Conservation (phyloP, 352 stramenopile genomes). For the Aphanomyces euteiches region DNA sequence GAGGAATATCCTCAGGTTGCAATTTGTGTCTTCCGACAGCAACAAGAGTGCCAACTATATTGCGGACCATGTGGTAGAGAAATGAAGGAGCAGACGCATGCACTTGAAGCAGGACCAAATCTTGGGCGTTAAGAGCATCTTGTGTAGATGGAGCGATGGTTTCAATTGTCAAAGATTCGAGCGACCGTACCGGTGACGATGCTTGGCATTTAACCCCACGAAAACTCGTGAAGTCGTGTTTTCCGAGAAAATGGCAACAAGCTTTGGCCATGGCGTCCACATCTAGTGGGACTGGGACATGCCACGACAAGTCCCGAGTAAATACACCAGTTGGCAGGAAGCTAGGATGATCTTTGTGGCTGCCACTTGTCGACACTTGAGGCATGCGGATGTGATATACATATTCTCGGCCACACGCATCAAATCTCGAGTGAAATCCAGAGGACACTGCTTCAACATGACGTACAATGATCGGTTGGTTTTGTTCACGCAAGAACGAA, state of each 20-base stretch:
- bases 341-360: neutral
- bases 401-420: constrained; percentile 23
- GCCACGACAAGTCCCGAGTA: constrained; percentile 14
- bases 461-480: constrained; percentile 25
- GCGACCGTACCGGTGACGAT: neutral
- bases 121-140: neutral
- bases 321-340: constrained; percentile 11
- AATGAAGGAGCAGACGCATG: constrained; percentile 37
- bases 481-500: constrained; percentile 18
- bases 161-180: constrained; percentile 5
- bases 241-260: constrained; percentile 17
- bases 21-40: constrained; percentile 59
- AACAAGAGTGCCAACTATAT: constrained; percentile 73
- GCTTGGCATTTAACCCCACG: constrained; percentile 25
- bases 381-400: constrained; percentile 25
- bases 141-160: neutral
- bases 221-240: constrained; percentile 30
- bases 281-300: constrained; percentile 16
- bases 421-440: constrained; percentile 23
- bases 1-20: constrained; percentile 41
- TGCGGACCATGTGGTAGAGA: constrained; percentile 85
- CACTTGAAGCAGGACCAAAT: constrained; percentile 19
- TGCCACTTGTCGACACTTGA: neutral
- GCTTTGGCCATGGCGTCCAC: constrained; percentile 9
- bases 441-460: constrained; percentile 18